Conservation (phyloP, 768 basidiomycete genomes). For the Trametes cinnabarina region DNA sequence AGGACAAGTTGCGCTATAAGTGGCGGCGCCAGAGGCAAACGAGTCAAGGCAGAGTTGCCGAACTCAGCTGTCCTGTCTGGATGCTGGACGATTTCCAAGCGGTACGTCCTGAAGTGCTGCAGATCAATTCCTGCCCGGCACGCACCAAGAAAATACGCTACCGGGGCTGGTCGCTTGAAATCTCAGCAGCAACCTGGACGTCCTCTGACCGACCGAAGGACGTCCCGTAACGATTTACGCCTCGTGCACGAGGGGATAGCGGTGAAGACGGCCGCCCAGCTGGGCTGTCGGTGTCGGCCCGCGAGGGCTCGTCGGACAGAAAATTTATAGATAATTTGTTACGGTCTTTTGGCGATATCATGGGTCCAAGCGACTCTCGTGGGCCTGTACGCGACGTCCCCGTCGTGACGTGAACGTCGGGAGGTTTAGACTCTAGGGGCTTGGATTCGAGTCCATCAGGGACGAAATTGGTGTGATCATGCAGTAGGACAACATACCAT, state of each 20-base stretch:
- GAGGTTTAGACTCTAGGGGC: neutral
- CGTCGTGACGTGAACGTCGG: slow-evolving; percentile 4
- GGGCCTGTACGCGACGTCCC: neutral
- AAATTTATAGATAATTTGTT: slow-evolving; percentile 19
- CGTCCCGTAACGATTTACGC: slow-evolving; percentile 1
- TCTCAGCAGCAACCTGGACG: slow-evolving; percentile 5
- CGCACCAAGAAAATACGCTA: neutral
- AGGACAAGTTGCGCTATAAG: slow-evolving; percentile 78
- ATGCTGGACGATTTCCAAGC: slow-evolving; percentile 83
- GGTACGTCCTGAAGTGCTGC: slow-evolving; percentile 46
- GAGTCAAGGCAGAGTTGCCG: slow-evolving; percentile 68
- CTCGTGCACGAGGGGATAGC: slow-evolving; percentile 12
- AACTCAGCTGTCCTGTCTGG: slow-evolving; percentile 83
- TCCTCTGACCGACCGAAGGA: slow-evolving; percentile 2
- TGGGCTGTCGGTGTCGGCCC: neutral
- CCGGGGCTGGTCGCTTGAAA: slow-evolving; percentile 20
- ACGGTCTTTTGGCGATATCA: slow-evolving; percentile 13
- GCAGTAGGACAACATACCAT: neutral
- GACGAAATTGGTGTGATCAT: neutral
- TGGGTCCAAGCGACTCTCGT: neutral
- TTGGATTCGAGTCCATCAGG: neutral
- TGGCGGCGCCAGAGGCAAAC: slow-evolving; percentile 81
- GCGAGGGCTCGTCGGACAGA: slow-evolving; percentile 4
- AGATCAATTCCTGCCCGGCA: neutral
- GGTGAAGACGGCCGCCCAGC: slow-evolving; percentile 3